phyloP scores from a whole-genome alignment of 768 basidiomycete genomes.

The Russula griseocarnosa region DNA sequence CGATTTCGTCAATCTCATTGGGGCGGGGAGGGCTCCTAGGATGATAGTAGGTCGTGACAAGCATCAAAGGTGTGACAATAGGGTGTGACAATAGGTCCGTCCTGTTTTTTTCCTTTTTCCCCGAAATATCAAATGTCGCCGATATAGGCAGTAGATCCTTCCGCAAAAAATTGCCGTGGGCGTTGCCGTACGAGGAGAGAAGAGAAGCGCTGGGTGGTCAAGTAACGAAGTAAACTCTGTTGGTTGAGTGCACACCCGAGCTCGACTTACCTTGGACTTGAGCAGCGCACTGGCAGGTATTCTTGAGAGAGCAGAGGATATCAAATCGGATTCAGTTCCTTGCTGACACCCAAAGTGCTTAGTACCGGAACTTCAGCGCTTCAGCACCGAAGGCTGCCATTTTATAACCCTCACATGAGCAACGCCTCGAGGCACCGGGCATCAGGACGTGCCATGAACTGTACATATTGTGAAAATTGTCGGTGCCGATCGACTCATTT shows the following conservation, averaged over 20 bases:
- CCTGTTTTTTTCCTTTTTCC: background rate
- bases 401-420: constrained; percentile 9
- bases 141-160: background rate
- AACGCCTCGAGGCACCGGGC: constrained; percentile 3
- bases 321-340: background rate
- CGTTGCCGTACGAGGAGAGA: too few species aligned
- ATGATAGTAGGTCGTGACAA: constrained; percentile 17
- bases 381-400: background rate
- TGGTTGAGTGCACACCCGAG: background rate
- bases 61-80: constrained; percentile 11
- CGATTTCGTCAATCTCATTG: background rate
- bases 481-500: background rate
- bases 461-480: background rate
- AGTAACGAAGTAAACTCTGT: background rate
- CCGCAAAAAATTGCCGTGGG: constrained; percentile 1
- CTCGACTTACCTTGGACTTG: background rate
- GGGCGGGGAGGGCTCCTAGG: background rate
- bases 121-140: background rate
- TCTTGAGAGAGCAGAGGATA: background rate
- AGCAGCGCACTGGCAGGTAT: background rate
- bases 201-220: background rate
- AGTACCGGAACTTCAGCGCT: background rate
- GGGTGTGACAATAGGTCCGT: background rate
- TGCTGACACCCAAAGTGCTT: background rate
- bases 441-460: constrained; percentile 7